A percentile compares a stretch with the other conserved stretches of the same genome.
Conservation (phyloP, 2,329 filamentous ascomycete species). For the Neofusicoccum ribis region DNA sequence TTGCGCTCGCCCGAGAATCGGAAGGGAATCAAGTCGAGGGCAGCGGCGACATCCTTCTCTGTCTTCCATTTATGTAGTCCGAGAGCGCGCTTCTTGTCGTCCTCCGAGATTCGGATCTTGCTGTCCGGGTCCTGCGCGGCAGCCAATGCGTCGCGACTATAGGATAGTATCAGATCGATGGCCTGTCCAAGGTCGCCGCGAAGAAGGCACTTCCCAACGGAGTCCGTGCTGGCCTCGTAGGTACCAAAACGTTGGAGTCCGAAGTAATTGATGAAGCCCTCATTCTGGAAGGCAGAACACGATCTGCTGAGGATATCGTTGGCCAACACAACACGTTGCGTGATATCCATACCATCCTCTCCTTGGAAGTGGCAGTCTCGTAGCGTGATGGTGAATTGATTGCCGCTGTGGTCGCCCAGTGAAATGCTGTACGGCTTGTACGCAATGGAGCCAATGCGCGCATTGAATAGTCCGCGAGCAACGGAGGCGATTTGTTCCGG, state of each 20-base stretch:
- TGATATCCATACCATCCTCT: constrained; percentile 34
- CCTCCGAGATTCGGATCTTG: constrained; percentile 60
- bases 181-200: constrained; percentile 79
- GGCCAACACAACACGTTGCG: constrained; percentile 48
- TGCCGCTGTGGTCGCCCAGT: constrained; percentile 81
- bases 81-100: constrained; percentile 76
- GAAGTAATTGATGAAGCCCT: constrained; percentile 96
- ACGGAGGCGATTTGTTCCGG: constrained; percentile 66
- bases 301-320: constrained; percentile 57
- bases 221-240: constrained; percentile 80
- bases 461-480: constrained; percentile 61
- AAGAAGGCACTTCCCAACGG: constrained; percentile 80
- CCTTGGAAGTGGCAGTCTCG: constrained; percentile 74
- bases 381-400: constrained; percentile 89
- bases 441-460: constrained; percentile 74
- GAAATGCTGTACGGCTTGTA: constrained; percentile 71
- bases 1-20: constrained; percentile 79
- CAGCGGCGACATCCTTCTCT: constrained; percentile 58
- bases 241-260: constrained; percentile 96
- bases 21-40: constrained; percentile 69
- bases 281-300: constrained; percentile 65
- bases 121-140: constrained; percentile 48
- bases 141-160: constrained; percentile 63
- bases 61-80: constrained; percentile 74
- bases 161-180: constrained; percentile 73